Evolutionary conservation across 306 rosid species (phyloP), one percentile per base, ranked within the genome.

Genomic region (Potentilla sterilis): DNA sequence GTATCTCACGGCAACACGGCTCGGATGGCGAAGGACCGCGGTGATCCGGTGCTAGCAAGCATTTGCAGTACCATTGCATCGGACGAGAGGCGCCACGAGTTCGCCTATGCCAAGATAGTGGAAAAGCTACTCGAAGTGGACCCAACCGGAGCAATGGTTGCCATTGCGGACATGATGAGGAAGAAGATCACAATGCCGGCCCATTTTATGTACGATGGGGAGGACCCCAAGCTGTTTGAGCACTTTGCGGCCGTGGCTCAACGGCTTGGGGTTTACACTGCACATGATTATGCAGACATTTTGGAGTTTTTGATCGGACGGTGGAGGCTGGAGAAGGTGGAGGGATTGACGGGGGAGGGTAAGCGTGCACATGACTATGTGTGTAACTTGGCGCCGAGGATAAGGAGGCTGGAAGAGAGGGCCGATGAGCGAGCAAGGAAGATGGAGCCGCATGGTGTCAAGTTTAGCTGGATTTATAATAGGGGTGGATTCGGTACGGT

Each of bases 81-180:
- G 1, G 93, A 90, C 32, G 93, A 88, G 71, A 90, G 83, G 73
- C 91, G 96, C 0, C 93, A 87, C 68, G 91, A 88, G 75, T 79
- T 74, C 2, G 96, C 91, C 2, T 90, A 88, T 61, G 7, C 74
- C 4, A 82, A 47, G 48, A 85, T 90, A 13, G 88, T 88, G 0
- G 89, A 88, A 83, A 90, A 90, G 91, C 91, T 90, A 15, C 86
- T 90, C 0, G 96, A 90, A 42, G 88, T 90, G 73, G 96, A 90
- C 44, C 89, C 91, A 38, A 76, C 62, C 0, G 88, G 78, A 0
- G 85, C 91, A 4, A 81, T 90, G 88, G 7, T 80, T 28, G 91
- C 93, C 4, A 85, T 90, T 6, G 86, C 77, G 2, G 88, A 86
- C n/a, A 83, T 86, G 93, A 90, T 90, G 93, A 83, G 71, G 16